These are phyloP conservation scores for Lonicera japonica DNA, from an alignment of 129 eudicot species.

Conservation along the genomic window DNA sequence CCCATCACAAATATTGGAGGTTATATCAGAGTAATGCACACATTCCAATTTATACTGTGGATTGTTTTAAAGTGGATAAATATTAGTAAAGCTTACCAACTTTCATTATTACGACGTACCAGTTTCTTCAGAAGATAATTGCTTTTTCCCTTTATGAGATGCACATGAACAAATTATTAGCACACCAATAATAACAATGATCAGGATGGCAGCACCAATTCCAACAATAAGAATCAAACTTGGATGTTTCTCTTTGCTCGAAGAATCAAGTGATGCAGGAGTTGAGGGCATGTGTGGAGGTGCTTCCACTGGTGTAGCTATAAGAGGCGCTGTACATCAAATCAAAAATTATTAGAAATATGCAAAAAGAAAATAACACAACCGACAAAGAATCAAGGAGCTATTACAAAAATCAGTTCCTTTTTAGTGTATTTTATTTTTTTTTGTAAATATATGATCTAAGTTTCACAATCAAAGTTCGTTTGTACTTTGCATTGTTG, in stretches of 20 bases:
- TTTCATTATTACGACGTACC: conserved; percentile 39
- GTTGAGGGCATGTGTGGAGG: conserved; percentile 45
- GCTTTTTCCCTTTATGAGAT: conserved; percentile 45
- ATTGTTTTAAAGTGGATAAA: too few species aligned
- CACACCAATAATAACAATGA: conserved; percentile 45
- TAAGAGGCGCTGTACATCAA: conserved; percentile 57
- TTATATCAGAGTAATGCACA: neutral
- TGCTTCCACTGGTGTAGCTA: conserved; percentile 50
- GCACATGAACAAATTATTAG: conserved; percentile 56
- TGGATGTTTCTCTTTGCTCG: conserved; percentile 49
- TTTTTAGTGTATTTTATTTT: too few species aligned
- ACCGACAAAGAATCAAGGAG: neutral
- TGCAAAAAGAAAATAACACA: neutral
- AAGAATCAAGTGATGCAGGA: conserved; percentile 34
- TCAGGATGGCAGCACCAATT: conserved; percentile 59
- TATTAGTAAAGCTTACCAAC: neutral
- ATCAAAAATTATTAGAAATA: neutral
- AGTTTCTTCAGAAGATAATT: conserved; percentile 39
- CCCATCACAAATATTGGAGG: neutral
- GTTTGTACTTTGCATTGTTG: too few species aligned
- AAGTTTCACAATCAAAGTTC: too few species aligned
- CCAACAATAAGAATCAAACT: conserved; percentile 57
- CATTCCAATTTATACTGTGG: neutral
- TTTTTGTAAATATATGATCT: too few species aligned
- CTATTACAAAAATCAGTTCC: neutral